Conservation (phyloP, 148 eudicot genomes). For the Pharnaceum exiguum region DNA sequence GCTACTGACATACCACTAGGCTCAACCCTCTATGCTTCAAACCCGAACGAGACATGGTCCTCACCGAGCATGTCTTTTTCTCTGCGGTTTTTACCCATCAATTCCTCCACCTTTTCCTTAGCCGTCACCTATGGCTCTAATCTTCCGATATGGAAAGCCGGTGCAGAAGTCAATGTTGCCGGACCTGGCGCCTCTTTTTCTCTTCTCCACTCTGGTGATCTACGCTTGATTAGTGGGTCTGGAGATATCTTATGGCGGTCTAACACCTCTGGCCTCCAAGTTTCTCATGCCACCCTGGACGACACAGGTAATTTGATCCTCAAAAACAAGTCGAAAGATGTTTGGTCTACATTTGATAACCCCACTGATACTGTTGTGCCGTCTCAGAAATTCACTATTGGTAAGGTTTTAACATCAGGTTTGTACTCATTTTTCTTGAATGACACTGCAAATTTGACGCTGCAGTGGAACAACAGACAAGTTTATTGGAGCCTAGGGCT, state of each 20-base stretch:
- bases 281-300: conserved; percentile 43
- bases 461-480: conserved; percentile 52
- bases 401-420: conserved; percentile 36
- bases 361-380: conserved; percentile 62
- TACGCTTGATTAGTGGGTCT: conserved; percentile 40
- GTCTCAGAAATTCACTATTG: conserved; percentile 36
- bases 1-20: conserved; percentile 19
- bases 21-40: conserved; percentile 18
- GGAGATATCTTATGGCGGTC: conserved; percentile 49
- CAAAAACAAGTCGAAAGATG: conserved; percentile 31
- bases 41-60: conserved; percentile 36
- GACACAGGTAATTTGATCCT: conserved; percentile 58
- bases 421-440: conserved; percentile 42
- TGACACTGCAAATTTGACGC: conserved; percentile 38
- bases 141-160: conserved; percentile 61
- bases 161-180: conserved; percentile 8
- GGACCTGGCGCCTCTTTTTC: conserved; percentile 41
- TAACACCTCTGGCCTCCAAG: conserved; percentile 39
- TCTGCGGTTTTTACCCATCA: conserved; percentile 36
- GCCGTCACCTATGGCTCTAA: conserved; percentile 42
- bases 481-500: conserved; percentile 47
- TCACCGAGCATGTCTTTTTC: conserved; percentile 47
- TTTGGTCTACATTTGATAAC: conserved; percentile 56
- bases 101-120: conserved; percentile 31
- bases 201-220: conserved; percentile 42